These are phyloP conservation scores for Maudiozyma turicensis DNA, from an alignment of 805 yeast genomes.

Conservation along the genomic window DNA sequence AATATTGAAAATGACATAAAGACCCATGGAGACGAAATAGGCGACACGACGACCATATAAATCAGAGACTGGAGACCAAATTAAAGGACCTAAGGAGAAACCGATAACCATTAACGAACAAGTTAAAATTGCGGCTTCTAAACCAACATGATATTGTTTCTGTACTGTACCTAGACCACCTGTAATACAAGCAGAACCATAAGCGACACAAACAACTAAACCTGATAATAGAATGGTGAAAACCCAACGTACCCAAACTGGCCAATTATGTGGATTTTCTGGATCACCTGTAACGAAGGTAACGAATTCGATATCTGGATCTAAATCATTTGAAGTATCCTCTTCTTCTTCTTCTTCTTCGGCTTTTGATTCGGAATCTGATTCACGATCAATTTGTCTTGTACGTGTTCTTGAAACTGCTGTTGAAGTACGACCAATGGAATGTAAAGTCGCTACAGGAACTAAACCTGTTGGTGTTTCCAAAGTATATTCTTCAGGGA, in stretches of 20 bases:
- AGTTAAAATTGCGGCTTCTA: slow-evolving; percentile 69
- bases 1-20: slow-evolving; percentile 71
- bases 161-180: slow-evolving; percentile 68
- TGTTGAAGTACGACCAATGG: slow-evolving; percentile 46
- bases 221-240: slow-evolving; percentile 62
- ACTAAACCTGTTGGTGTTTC: slow-evolving; percentile 87
- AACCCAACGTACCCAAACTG: slow-evolving; percentile 41
- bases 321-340: slow-evolving; percentile 31
- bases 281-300: slow-evolving; percentile 75
- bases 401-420: slow-evolving; percentile 32
- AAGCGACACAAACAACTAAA: slow-evolving; percentile 82
- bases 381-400: slow-evolving; percentile 21
- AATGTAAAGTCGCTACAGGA: slow-evolving; percentile 62
- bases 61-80: slow-evolving; percentile 87
- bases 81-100: slow-evolving; percentile 73
- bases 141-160: slow-evolving; percentile 57
- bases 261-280: slow-evolving; percentile 87
- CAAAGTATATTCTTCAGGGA: slow-evolving; percentile 86
- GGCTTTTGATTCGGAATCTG: slow-evolving; percentile 4
- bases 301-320: slow-evolving; percentile 71
- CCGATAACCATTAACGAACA: slow-evolving; percentile 87
- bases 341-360: slow-evolving; percentile 8
- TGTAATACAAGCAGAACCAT: slow-evolving; percentile 84
- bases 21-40: slow-evolving; percentile 62
- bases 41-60: slow-evolving; percentile 80